Base-by-base conservation (phyloP, 805 yeast species). In the Saccharomycopsis sp. region DNA sequence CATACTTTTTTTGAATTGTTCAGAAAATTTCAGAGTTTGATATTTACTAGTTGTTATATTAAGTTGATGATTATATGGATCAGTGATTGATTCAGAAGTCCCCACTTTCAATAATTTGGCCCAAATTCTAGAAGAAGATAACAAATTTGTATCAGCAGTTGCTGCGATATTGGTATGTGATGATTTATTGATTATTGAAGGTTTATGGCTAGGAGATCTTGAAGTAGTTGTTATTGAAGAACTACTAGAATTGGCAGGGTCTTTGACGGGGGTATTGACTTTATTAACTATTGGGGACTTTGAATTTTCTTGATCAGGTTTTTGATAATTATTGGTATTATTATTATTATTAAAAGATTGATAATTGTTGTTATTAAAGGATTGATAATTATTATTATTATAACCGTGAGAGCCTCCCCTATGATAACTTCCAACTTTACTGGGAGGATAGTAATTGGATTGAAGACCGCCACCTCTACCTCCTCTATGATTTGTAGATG, bases 1-100 rank as follows among this genome's bases (percentile, higher is more conserved):
- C 37, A 45, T 28, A 21, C 42, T 44, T 19, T 25, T 39, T 31
- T 40, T 45, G 21, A 45, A 45, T 30, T 42, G 39, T 12, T 36
- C 39, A 14, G 38, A 35, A 35, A 45, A 42, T 14, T 31, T 37
- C n/a, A 12, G 26, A 10, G 36, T 36, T n/a, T 10, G 26, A 23
- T 23, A 23, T 23, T 23, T 23, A 13, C 12, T n/a, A 17, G 32
- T 30, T n/a, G n/a, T n/a, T n/a, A n/a, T n/a, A n/a, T n/a, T n/a
- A n/a, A n/a, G n/a, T n/a, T n/a, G n/a, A n/a, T n/a, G n/a, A n/a
- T n/a, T n/a, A n/a, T n/a, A n/a, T n/a, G n/a, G n/a, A n/a, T n/a
- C n/a, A n/a, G n/a, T n/a, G n/a, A n/a, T n/a, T n/a, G n/a, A n/a
- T n/a, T n/a, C n/a, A n/a, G n/a, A n/a, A 6, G 18, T 31, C 9